A percentile compares a stretch with the other conserved stretches of the same genome.
Conservation (phyloP, 345 rosid species). For the Passiflora organensis region DNA sequence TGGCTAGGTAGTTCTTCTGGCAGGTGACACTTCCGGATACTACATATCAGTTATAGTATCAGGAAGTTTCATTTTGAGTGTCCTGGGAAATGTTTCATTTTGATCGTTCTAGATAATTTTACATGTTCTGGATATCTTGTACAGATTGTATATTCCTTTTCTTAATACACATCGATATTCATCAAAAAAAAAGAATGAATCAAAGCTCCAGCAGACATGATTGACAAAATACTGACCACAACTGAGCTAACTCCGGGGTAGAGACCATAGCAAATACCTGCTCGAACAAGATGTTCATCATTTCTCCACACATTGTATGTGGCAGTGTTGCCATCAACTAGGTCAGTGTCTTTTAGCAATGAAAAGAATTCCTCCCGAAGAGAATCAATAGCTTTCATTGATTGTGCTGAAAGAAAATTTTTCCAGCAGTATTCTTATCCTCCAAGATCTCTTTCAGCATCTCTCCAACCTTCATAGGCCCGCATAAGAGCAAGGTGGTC, state of each 20-base stretch:
- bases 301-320: slow-evolving; percentile 48
- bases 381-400: slow-evolving; percentile 86
- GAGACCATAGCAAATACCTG: slow-evolving; percentile 80
- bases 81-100: no score
- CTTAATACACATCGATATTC: no score
- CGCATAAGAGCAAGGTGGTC: slow-evolving; percentile 92
- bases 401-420: slow-evolving; percentile 74
- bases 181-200: no score
- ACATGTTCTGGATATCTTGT: no score
- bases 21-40: no score
- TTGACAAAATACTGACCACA: slow-evolving; percentile 54
- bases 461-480: no score
- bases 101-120: no score
- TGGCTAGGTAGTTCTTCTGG: no score
- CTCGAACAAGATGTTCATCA: slow-evolving; percentile 58
- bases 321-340: slow-evolving; percentile 50
- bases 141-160: no score
- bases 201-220: background rate
- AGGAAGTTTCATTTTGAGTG: no score
- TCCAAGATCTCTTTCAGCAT: slow-evolving; percentile 60
- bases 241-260: slow-evolving; percentile 83
- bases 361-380: slow-evolving; percentile 76
- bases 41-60: no score
- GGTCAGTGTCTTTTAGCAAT: slow-evolving; percentile 70
- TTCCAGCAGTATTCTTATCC: slow-evolving; percentile 90